Base-by-base conservation (phyloP, 2,329 filamentous ascomycete genomes). In the Pseudogymnoascus pannorum region DNA sequence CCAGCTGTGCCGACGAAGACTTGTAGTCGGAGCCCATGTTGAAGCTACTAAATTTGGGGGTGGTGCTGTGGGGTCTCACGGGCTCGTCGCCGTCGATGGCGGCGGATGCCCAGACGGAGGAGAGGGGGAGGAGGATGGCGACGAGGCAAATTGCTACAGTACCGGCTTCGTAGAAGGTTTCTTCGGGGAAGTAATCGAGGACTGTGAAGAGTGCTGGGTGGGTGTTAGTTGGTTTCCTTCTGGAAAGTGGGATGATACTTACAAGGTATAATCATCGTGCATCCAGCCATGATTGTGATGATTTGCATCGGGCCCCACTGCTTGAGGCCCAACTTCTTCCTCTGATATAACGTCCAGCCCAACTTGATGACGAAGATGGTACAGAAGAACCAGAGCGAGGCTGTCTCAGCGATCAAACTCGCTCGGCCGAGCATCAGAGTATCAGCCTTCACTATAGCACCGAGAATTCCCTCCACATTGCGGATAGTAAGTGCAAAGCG, bases 241-340 rank as follows among this genome's bases (percentile, higher is more conserved):
- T 48, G n/a, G 29, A 26, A 36, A n/a, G 36, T 12, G 69, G 24
- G 9, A 11, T 22, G 20, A 26, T 20, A 66, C 77, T 73, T 75
- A 86, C 85, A 80, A 69, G 86, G 86, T 64, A 88, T 76, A 33
- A 85, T 69, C 77, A 89, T 78, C 1, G 85, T 87, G 72, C 87
- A 85, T 64, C 82, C 85, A 57, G 84, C 82, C 80, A 87, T 87
- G 67, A 87, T 80, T 70, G 86, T 86, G 64, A 88, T 82, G 61
- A 86, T 80, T 66, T 86, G 83, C 78, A 88, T 84, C 1, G 84
- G 82, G 8, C 84, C 83, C 68, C 86, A 87, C 60, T 83, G 79
- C 61, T 75, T 78, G 68, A 87, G 75, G 1, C 84, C 83, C 63
- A 88, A 74, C 66, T 75, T 76, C 60, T 76, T 78, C 20, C 86